phyloP scores from a whole-genome alignment of 2,329 filamentous ascomycete species.

The Mycosphaerelloides madeirae region DNA sequence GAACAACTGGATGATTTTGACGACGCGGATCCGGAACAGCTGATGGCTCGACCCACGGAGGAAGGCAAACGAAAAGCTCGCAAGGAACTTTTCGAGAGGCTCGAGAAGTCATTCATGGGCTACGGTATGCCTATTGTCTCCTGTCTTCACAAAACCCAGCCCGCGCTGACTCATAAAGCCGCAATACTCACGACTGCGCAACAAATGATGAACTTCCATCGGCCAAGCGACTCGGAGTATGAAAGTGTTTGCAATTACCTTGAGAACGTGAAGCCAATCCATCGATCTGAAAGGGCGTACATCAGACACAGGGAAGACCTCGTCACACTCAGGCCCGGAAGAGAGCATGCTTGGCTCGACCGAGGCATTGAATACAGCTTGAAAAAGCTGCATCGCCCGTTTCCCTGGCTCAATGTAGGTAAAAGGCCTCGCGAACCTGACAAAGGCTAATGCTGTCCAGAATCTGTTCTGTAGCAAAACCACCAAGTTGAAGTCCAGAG shows the following conservation, averaged over 20 bases:
- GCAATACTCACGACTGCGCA: not conserved
- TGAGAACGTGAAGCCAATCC: slow-evolving; percentile 15
- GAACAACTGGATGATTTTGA: slow-evolving; percentile 1
- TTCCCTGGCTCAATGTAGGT: not conserved
- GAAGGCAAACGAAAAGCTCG: not conserved
- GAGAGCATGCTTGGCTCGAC: slow-evolving; percentile 41
- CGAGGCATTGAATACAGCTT: slow-evolving; percentile 16
- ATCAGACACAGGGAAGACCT: slow-evolving; percentile 39
- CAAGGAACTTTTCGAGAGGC: not conserved
- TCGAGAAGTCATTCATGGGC: not conserved
- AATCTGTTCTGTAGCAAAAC: not conserved
- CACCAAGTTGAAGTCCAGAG: not conserved
- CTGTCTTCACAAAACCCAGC: not conserved
- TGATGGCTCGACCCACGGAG: no score
- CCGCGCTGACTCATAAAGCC: not conserved
- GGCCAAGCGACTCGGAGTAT: not conserved
- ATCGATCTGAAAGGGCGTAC: slow-evolving; percentile 27
- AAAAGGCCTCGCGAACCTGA: not conserved
- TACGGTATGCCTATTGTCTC: not conserved
- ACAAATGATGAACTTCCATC: not conserved
- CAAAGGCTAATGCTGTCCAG: not conserved
- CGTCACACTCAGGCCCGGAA: slow-evolving; percentile 35
- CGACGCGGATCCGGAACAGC: not conserved
- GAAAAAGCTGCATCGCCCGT: not conserved
- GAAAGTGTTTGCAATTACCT: not conserved